Conservation (phyloP, 1,284 basidiomycete genomes). For the Cerrena zonata region DNA sequence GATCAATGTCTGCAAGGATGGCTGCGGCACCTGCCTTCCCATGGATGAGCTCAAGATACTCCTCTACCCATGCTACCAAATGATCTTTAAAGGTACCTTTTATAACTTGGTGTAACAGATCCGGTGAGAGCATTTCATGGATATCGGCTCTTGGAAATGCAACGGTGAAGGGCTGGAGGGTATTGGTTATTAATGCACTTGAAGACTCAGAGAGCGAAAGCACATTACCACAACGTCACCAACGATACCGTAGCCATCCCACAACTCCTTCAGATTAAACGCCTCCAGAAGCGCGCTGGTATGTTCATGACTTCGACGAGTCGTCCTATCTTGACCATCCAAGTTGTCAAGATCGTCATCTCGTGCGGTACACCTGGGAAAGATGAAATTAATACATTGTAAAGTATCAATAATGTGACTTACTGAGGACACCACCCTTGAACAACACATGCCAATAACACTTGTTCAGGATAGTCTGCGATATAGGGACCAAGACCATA, state of each 20-base stretch:
- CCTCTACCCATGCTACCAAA: too few species aligned
- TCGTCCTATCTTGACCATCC: not conserved
- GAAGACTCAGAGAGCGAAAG: not conserved
- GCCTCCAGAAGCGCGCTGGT: not conserved
- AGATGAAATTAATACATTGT: too few species aligned
- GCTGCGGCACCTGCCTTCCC: not conserved
- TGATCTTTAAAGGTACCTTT: too few species aligned
- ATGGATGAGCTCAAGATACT: slow-evolving; percentile 15
- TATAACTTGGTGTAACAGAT: too few species aligned
- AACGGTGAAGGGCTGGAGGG: slow-evolving; percentile 18
- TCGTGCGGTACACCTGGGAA: too few species aligned
- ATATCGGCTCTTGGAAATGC: slow-evolving; percentile 10
- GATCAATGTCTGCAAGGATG: slow-evolving; percentile 14
- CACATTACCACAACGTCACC: slow-evolving; percentile 5
- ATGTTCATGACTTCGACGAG: not conserved
- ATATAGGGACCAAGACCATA: slow-evolving; percentile 26
- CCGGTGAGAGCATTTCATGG: too few species aligned
- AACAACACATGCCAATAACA: slow-evolving; percentile 18
- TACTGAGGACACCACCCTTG: slow-evolving; percentile 27
- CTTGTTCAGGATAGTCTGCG: slow-evolving; percentile 28
- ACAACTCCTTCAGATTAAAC: not conserved
- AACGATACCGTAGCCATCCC: slow-evolving; percentile 8
- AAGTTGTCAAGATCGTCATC: not conserved
- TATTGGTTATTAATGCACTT: too few species aligned
- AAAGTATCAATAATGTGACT: too few species aligned